phyloP scores from a whole-genome alignment of 2,329 filamentous ascomycete species.

The Saccharata proteae region DNA sequence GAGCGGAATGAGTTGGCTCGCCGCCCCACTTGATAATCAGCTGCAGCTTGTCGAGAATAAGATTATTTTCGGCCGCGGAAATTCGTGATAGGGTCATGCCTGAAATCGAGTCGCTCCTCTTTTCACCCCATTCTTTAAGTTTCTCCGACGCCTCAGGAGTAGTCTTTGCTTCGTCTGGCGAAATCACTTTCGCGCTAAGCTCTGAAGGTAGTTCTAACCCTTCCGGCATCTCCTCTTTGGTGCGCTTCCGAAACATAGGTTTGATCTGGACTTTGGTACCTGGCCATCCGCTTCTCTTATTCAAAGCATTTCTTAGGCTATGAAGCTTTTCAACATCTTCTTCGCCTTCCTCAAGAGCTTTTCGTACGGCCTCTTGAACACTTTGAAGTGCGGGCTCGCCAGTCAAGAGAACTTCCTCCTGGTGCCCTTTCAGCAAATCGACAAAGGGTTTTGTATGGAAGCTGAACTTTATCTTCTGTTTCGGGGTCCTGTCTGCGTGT shows the following conservation, averaged over 20 bases:
- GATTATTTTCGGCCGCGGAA: conserved; percentile 81
- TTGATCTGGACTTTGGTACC: conserved; percentile 99
- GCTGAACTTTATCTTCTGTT: conserved; percentile 99
- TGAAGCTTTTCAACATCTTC: conserved; percentile 84
- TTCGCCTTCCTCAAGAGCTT: conserved; percentile 63
- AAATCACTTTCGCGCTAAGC: conserved; percentile 12
- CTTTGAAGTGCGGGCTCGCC: conserved; percentile 81
- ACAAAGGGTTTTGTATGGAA: conserved; percentile 97
- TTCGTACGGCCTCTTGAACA: conserved; percentile 76
- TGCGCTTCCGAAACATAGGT: conserved; percentile 92
- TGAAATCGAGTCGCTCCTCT: conserved; percentile 66
- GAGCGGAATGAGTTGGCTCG: conserved; percentile 91
- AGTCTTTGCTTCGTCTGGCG: conserved; percentile 14
- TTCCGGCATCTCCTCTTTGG: conserved; percentile 44
- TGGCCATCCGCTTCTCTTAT: conserved; percentile 86
- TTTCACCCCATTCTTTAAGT: conserved; percentile 17
- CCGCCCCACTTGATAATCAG: conserved; percentile 99
- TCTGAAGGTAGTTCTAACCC: too few relatives aligned
- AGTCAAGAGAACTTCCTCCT: conserved; percentile 89
- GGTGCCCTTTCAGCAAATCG: conserved; percentile 83
- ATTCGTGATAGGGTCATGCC: conserved; percentile 89
- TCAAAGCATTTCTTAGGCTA: conserved; percentile 70
- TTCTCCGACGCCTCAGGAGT: conserved; percentile 9
- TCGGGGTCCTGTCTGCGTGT: conserved; percentile 92
- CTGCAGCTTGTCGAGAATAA: conserved; percentile 90